Conservation (phyloP, 73 alveolate genomes). For the Urostyla sp. region DNA sequence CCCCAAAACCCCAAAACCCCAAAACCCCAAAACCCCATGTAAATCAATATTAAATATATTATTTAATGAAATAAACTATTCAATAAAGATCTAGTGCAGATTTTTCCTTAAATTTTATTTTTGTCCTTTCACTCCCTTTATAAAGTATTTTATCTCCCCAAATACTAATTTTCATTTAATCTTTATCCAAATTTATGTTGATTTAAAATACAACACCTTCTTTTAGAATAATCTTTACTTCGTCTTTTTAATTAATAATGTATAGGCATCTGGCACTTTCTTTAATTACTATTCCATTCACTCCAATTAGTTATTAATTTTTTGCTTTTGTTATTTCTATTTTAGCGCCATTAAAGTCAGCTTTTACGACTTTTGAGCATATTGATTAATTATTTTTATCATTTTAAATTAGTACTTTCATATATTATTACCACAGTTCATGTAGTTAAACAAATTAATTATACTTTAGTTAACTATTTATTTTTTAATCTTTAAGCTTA, state of each 20-base stretch:
- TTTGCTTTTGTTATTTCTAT: neutral
- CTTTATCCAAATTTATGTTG: neutral
- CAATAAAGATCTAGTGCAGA: conserved; percentile 23
- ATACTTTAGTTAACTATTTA: neutral
- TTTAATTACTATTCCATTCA: conserved; percentile 13
- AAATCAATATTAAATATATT: neutral
- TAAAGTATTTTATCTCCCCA: conserved; percentile 30
- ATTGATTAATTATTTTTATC: conserved; percentile 12
- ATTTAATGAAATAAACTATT: neutral
- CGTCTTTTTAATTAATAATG: neutral
- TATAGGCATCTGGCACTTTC: conserved; percentile 36
- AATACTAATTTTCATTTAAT: neutral
- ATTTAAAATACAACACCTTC: conserved; percentile 16
- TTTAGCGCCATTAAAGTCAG: conserved; percentile 22
- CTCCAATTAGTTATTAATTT: neutral
- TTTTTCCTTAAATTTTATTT: conserved; percentile 25
- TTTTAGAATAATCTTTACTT: conserved; percentile 10
- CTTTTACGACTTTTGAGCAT: conserved; percentile 26
- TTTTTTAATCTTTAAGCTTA: neutral
- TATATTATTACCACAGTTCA: conserved; percentile 19
- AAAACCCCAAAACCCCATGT: conserved; percentile 4
- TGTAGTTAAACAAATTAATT: neutral
- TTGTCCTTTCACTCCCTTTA: conserved; percentile 35
- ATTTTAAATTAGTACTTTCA: neutral
- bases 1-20: no score